Evolutionary conservation across 2,329 filamentous ascomycete genomes (phyloP).

Genomic region (Alternaria consortialis): DNA sequence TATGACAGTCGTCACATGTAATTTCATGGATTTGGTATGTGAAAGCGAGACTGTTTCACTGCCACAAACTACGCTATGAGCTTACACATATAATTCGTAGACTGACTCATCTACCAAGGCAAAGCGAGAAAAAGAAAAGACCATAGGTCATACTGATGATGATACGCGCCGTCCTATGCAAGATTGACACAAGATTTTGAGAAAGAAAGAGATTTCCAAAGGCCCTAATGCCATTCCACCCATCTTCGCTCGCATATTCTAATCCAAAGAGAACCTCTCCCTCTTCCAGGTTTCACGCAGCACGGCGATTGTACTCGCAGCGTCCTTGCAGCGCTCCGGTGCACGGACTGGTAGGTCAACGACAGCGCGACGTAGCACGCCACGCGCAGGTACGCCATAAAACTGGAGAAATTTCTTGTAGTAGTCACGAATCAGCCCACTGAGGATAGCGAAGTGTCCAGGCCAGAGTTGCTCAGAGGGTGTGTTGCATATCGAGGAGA

Average conservation of each 20-base stretch:
- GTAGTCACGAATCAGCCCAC: constrained; percentile 67
- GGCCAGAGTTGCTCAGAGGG: constrained; percentile 62
- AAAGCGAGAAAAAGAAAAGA: background rate
- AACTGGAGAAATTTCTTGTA: constrained; percentile 79
- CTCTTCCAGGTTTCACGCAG: constrained; percentile 46
- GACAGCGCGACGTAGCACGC: constrained; percentile 73
- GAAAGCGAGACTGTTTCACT: background rate
- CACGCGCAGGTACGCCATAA: constrained; percentile 80
- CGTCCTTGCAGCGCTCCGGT: constrained; percentile 33
- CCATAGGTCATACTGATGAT: constrained; percentile 17
- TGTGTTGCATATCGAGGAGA: constrained; percentile 80
- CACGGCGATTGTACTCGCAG: constrained; percentile 42
- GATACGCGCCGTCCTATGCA: constrained; percentile 6
- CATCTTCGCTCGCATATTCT: background rate
- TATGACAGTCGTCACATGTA: background rate
- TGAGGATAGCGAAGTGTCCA: constrained; percentile 60
- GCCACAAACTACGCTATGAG: background rate
- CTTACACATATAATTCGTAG: background rate
- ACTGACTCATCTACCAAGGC: background rate
- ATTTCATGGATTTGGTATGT: background rate
- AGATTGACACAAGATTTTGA: constrained; percentile 4
- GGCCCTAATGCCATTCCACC: background rate
- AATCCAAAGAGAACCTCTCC: constrained; percentile 32
- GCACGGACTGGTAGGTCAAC: constrained; percentile 72
- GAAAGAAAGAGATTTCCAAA: background rate